These are phyloP conservation scores for Dalbergia cultrata DNA, from an alignment of 306 rosid genomes.

Conservation along the genomic window DNA sequence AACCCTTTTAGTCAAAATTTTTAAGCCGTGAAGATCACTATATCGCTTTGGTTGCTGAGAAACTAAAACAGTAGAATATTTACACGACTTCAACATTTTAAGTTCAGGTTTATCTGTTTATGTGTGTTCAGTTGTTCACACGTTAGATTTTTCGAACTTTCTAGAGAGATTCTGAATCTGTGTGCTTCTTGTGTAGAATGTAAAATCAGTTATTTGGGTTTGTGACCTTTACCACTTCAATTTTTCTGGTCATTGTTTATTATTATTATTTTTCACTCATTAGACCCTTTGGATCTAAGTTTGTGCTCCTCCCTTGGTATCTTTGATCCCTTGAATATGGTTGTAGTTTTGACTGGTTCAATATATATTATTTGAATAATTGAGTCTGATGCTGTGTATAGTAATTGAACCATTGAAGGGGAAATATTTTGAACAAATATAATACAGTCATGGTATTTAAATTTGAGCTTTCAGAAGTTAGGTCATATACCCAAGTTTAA, in stretches of 20 bases:
- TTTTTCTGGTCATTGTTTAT: not conserved
- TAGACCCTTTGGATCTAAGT: constrained; percentile 8
- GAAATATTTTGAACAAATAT: constrained; percentile 25
- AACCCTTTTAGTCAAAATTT: not conserved
- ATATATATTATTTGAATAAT: not conserved
- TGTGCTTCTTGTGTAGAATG: not conserved
- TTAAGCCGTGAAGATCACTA: not conserved
- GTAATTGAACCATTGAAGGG: not conserved
- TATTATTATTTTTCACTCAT: not conserved
- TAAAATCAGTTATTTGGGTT: not conserved
- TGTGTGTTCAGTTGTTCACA: not conserved
- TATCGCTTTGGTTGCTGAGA: not conserved
- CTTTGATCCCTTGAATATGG: not conserved
- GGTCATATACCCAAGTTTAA: not conserved
- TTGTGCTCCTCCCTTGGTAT: not conserved
- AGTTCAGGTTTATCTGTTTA: not conserved
- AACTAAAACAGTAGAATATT: not conserved
- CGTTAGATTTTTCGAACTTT: not conserved
- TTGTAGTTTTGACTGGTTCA: constrained; percentile 2
- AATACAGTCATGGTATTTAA: not conserved
- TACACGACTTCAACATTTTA: not conserved
- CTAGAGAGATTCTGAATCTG: constrained; percentile 8
- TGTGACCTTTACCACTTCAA: constrained; percentile 16
- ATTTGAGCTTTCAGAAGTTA: constrained; percentile 10
- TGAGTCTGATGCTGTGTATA: not conserved